Base-by-base conservation (phyloP, 306 rosid species). In the Sesbania bispinosa region DNA sequence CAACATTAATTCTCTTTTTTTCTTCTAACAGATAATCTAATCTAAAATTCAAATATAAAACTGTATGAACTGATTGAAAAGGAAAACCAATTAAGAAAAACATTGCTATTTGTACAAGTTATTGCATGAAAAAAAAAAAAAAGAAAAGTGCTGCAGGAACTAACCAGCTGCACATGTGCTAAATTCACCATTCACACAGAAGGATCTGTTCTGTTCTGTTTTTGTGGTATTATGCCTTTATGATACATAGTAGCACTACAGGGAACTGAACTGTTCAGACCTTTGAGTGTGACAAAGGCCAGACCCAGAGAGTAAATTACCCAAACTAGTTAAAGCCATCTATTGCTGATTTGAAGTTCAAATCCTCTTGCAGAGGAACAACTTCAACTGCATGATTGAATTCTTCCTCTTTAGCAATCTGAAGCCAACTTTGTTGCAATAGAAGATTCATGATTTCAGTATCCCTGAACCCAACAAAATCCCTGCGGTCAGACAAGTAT, bases 381-480 rank as follows among this genome's bases (percentile, higher is more conserved):
- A 80, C 88, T 84, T 75, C 81, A 35, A 70, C 87, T 33, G 57
- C 81, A 64, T 82, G 77, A 46, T 79, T 80, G 48, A 79, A 43
- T 80, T 77, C 88, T 57, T 79, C 81, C 65, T 80, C 96, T 71
- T 82, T 85, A 10, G 79, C 80, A 73, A 89, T 76, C 60, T 83
- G 82, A 52, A 69, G 67, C 90, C 90, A 85, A 77, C 82, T 81
- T 76, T 69, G 83, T 54, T 90, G 89, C 24, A 84, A 69, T 39
- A 82, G 79, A 77, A 85, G 75, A 45, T 86, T 88, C 62, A 76
- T 48, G 39, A 87, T 85, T 80, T 89, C 94, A 16, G 62, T 76
- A 51, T 94, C 99, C 69, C 92, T 88, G 54, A 65, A 45, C 36
- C 46, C 76, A 59, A 33, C 2, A 67, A 75, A 33, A 67, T 36